These are phyloP conservation scores for Xylaria sp. DNA, from an alignment of 2,329 filamentous ascomycete genomes.

Conservation along the genomic window DNA sequence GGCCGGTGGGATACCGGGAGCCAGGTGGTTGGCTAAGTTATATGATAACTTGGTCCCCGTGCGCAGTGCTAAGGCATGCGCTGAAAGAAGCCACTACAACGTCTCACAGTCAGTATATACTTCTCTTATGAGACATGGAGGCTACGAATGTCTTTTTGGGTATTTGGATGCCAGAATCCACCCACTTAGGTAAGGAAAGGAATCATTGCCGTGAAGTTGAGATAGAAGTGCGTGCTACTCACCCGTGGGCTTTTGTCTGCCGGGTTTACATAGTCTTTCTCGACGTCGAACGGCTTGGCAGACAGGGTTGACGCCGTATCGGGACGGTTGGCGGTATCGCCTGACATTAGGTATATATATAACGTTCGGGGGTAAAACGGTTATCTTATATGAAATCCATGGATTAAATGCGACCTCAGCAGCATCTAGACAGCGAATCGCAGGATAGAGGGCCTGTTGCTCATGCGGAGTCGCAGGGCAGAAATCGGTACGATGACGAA, in stretches of 20 bases:
- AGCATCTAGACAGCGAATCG: neutral
- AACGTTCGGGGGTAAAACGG: neutral
- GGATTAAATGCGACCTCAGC: neutral
- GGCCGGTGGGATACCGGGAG: conserved; percentile 10
- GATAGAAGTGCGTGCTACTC: neutral
- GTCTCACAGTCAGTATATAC: neutral
- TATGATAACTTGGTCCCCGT: conserved; percentile 28
- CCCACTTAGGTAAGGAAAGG: no score
- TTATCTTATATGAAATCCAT: neutral
- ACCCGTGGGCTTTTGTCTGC: conserved; percentile 26
- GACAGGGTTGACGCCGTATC: neutral
- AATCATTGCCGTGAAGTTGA: no score
- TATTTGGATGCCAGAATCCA: no score
- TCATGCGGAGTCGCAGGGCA: neutral
- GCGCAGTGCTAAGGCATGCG: conserved; percentile 31
- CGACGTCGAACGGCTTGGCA: conserved; percentile 25
- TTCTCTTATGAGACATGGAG: neutral
- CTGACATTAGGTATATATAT: neutral
- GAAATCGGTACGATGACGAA: conserved; percentile 1
- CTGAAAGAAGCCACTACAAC: conserved; percentile 28
- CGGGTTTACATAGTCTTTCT: conserved; percentile 30
- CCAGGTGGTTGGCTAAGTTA: conserved; percentile 25
- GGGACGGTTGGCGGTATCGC: neutral
- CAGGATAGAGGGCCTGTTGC: neutral
- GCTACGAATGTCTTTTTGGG: no score